Percentiles rank a stretch among this genome's conserved stretches.
Conservation (phyloP, 2,329 filamentous ascomycete species). For the Claviceps sp. region DNA sequence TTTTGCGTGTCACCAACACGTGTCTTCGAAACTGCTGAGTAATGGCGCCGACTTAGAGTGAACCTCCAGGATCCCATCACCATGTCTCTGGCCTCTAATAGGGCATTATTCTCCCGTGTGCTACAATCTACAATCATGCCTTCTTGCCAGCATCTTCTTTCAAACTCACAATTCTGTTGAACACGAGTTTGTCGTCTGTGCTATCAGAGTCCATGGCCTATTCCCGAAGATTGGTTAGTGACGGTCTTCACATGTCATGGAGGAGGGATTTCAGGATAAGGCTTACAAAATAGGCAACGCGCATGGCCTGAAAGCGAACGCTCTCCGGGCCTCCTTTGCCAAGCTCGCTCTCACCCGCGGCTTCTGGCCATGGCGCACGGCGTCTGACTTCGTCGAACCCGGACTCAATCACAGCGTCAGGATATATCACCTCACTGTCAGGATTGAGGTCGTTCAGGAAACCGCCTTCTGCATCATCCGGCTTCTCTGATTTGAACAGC, state of each 20-base stretch:
- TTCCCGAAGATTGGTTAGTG: neutral
- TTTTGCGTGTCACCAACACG: neutral
- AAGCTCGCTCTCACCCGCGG: conserved; percentile 53
- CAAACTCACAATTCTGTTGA: conserved; percentile 84
- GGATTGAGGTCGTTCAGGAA: conserved; percentile 79
- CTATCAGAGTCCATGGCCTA: conserved; percentile 65
- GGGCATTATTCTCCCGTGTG: neutral
- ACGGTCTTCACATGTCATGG: neutral
- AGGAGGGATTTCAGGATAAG: neutral
- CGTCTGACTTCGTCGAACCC: conserved; percentile 66
- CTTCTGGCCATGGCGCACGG: conserved; percentile 70
- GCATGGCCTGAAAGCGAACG: conserved; percentile 82
- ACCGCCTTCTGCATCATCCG: conserved; percentile 61
- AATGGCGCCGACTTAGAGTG: neutral
- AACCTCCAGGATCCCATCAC: neutral
- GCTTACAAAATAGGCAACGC: conserved; percentile 70
- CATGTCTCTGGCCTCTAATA: neutral
- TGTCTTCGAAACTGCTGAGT: neutral
- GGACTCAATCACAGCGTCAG: conserved; percentile 65
- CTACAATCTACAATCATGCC: neutral
- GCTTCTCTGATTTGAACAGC: conserved; percentile 79
- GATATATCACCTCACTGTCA: conserved; percentile 67
- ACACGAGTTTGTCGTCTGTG: conserved; percentile 63
- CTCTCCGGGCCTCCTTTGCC: conserved; percentile 53
- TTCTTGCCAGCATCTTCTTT: conserved; percentile 74